Evolutionary conservation across 106 monocot species (phyloP), one percentile per base, ranked within the genome.

Genomic region (Posidonia australis): DNA sequence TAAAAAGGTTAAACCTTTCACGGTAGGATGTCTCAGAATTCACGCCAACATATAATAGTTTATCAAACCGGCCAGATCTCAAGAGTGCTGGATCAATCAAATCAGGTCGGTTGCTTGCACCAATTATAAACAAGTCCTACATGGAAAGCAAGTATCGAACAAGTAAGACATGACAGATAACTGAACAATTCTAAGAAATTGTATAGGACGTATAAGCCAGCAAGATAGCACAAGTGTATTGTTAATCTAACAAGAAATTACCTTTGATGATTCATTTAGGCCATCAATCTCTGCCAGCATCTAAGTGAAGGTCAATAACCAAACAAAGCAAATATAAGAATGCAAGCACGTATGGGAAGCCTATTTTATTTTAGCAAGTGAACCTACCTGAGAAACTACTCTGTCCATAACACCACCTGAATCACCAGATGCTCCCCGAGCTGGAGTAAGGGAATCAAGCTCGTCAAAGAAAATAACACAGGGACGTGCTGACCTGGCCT

Each of bases 391-490:
- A 59, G 98, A 91, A 69, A 98, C 98, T 51, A 98, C 98, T 74
- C 98, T 78, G 30, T 98, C 91, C 98, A 98, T 91, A n/a, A 98
- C 98, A 70, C 98, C 98, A 54, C 87, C 98, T 43, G 98, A 98
- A 85, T 98, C 90, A 47, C 91, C 87, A 52, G 98, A 90, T 9
- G 98, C 90, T 64, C 98, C 98, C 32, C 98, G 78, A 69, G 91
- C 98, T 74, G 98, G 98, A 68, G 91, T 91, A 71, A 98, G 87
- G 45, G 98, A 98, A 76, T 98, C 90, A 55, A 98, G 82, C 63
- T 98, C 98, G 77, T 98, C 98, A 79, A 98, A 98, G 82, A 98
- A 98, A 66, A 98, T 98, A 45, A 91, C 91, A 91, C 98, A 98
- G 17, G 98, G 98, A 1, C 87, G 85, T 30, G 96, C 96, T 62